Evolutionary conservation across 345 rosid genomes (phyloP), one percentile per base, ranked within the genome.

Genomic region (Corchorus olitorius): DNA sequence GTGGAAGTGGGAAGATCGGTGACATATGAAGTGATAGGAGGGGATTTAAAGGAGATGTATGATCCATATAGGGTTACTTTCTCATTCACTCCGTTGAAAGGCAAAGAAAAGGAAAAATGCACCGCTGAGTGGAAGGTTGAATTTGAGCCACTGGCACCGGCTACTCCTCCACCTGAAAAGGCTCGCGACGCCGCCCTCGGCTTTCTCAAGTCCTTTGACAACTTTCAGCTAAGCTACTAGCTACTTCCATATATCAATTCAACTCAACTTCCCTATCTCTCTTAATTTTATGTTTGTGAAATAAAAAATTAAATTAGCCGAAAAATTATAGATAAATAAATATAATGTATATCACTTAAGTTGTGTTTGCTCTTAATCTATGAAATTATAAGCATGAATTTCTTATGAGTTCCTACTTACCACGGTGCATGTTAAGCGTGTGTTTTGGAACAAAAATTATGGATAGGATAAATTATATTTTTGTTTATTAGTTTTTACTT

Each of bases 51-150:
- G 65, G 33, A 64, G 17, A 80, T 80, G 82, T 87, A 80, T 65
- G 75, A 83, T 75, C 86, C 88, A 0, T 87, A 83, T 79, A 78
- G 67, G 61, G 86, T 80, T 35, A 81, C 82, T 59, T 74, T 85
- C 76, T 77, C 87, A 33, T 87, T 83, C 65, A 35, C 70, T 54
- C 84, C 83, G 0, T 0, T 77, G 14, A 11, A 70, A 77, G 84
- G 83, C 3, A 33, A 76, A 19, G 84, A 87, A n/a, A 70, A 43
- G 4, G 62, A 81, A 41, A 41, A 76, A 50, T 87, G 88, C 67
- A 75, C 74, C 3, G 86, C 87, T 34, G 72, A 85, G 56, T 83
- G 87, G 84, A 81, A 66, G 62, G 85, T 72, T 0, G 84, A 84
- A 75, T 87, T 77, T 45, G 66, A 82, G 80, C 73, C 72, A 0